phyloP scores from a whole-genome alignment of 768 basidiomycete genomes.

The Rhizopogon vesiculosus region DNA sequence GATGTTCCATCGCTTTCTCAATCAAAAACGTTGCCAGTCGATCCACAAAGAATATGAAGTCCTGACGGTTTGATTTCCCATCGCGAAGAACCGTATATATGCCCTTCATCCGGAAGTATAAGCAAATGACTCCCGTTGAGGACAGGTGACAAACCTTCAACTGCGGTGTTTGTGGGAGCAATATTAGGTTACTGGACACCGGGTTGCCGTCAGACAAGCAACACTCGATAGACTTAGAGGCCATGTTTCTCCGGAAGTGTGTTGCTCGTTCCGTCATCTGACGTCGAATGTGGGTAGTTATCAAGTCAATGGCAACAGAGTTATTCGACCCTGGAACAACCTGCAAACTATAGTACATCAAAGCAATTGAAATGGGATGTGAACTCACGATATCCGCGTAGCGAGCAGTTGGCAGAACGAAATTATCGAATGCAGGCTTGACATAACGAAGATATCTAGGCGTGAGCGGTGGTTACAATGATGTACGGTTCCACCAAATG shows the following conservation, averaged over 20 bases:
- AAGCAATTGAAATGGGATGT: neutral
- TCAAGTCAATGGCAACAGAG: constrained; percentile 86
- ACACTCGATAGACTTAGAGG: constrained; percentile 39
- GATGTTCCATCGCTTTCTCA: constrained; percentile 76
- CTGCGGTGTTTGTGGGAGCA: constrained; percentile 79
- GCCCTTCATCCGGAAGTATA: constrained; percentile 44
- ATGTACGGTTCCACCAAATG: neutral
- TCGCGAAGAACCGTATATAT: constrained; percentile 87
- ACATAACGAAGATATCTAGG: constrained; percentile 87
- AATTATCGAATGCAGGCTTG: constrained; percentile 92
- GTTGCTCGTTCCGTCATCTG: constrained; percentile 78
- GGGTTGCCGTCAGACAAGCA: constrained; percentile 32
- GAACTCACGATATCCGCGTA: constrained; percentile 80
- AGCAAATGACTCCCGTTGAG: neutral
- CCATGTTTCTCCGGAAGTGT: constrained; percentile 71
- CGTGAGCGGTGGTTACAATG: neutral
- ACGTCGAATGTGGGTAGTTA: constrained; percentile 83
- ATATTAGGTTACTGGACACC: constrained; percentile 50
- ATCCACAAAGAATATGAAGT: constrained; percentile 92
- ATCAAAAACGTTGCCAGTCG: constrained; percentile 80
- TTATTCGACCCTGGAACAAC: constrained; percentile 96
- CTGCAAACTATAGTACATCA: constrained; percentile 33
- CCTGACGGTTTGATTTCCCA: constrained; percentile 61
- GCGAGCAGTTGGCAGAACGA: constrained; percentile 82
- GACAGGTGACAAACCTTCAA: constrained; percentile 47